Conservation (phyloP, 73 alveolate genomes). For the Paraurostyla sp. region DNA sequence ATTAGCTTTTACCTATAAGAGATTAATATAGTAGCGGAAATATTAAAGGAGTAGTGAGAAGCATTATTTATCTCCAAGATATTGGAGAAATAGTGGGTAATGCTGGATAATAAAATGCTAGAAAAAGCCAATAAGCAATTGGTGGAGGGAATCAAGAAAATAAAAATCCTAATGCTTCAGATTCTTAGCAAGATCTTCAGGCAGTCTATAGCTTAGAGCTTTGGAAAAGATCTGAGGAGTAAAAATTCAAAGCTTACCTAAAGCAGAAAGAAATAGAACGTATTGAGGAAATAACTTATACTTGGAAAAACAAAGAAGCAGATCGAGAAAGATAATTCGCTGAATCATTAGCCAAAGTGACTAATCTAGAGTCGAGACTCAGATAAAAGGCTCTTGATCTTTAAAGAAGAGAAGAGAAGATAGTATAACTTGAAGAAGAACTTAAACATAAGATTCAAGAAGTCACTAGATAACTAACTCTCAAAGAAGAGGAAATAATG, state of each 20-base stretch:
- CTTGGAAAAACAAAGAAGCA: slow-evolving; percentile 89
- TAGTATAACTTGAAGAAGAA: slow-evolving; percentile 90
- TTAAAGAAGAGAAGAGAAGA: slow-evolving; percentile 91
- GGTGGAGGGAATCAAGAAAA: slow-evolving; percentile 2
- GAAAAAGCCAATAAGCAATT: not conserved
- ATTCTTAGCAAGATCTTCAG: slow-evolving; percentile 70
- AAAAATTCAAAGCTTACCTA: slow-evolving; percentile 92
- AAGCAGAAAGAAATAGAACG: slow-evolving; percentile 90
- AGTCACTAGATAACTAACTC: slow-evolving; percentile 79
- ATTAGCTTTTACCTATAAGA: slow-evolving; percentile 25
- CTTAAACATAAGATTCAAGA: slow-evolving; percentile 88
- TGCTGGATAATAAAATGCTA: not conserved
- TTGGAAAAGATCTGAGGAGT: slow-evolving; percentile 96
- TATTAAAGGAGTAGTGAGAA: slow-evolving; percentile 38
- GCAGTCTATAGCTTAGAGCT: slow-evolving; percentile 90
- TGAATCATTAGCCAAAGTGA: slow-evolving; percentile 74
- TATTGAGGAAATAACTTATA: slow-evolving; percentile 84
- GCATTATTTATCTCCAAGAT: slow-evolving; percentile 63
- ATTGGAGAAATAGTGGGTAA: slow-evolving; percentile 44
- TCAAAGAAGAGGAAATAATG: slow-evolving; percentile 94
- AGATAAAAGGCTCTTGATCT: slow-evolving; percentile 88
- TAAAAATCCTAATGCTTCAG: slow-evolving; percentile 43
- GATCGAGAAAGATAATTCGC: slow-evolving; percentile 86
- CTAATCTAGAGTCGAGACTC: slow-evolving; percentile 83
- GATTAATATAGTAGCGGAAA: slow-evolving; percentile 16